Conservation (phyloP, 2,329 filamentous ascomycete genomes). For the Madurella fahalii region DNA sequence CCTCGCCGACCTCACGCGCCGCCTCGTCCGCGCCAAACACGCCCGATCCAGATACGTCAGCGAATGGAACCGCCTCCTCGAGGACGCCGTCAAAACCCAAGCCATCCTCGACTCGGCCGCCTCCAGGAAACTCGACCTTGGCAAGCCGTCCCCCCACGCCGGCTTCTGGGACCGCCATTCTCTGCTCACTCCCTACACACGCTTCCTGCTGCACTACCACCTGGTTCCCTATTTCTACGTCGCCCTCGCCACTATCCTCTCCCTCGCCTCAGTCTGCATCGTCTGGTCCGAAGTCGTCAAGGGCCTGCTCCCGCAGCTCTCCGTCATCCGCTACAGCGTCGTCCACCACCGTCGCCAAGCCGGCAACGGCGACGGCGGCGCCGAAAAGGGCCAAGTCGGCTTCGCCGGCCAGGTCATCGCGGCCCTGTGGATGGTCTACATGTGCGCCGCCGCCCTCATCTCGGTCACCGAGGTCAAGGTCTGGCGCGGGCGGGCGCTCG, state of each 20-base stretch:
- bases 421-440: slow-evolving; percentile 88
- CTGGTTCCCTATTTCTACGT: slow-evolving; percentile 66
- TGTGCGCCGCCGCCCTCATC: slow-evolving; percentile 84
- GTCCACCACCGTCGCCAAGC: slow-evolving; percentile 63
- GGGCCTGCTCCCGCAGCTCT: slow-evolving; percentile 71
- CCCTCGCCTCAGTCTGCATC: slow-evolving; percentile 73
- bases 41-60: slow-evolving; percentile 76
- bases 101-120: slow-evolving; percentile 77
- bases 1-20: slow-evolving; percentile 81
- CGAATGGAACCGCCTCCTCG: slow-evolving; percentile 79
- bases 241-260: slow-evolving; percentile 61
- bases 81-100: slow-evolving; percentile 70
- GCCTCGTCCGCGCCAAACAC: slow-evolving; percentile 76
- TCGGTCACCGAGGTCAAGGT: slow-evolving; percentile 91
- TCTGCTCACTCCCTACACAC: slow-evolving; percentile 73
- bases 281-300: slow-evolving; percentile 94
- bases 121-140: slow-evolving; percentile 77
- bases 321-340: slow-evolving; percentile 62
- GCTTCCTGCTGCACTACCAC: slow-evolving; percentile 73
- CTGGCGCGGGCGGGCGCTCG: slow-evolving; percentile 92
- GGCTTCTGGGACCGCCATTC: slow-evolving; percentile 52
- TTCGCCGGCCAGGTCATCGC: slow-evolving; percentile 84
- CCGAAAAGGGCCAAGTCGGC: slow-evolving; percentile 69
- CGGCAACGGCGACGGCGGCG: slow-evolving; percentile 24
- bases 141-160: slow-evolving; percentile 51